phyloP scores from a whole-genome alignment of 371 early-diverging fungal genomes.

The Cladochytrium tenue region DNA sequence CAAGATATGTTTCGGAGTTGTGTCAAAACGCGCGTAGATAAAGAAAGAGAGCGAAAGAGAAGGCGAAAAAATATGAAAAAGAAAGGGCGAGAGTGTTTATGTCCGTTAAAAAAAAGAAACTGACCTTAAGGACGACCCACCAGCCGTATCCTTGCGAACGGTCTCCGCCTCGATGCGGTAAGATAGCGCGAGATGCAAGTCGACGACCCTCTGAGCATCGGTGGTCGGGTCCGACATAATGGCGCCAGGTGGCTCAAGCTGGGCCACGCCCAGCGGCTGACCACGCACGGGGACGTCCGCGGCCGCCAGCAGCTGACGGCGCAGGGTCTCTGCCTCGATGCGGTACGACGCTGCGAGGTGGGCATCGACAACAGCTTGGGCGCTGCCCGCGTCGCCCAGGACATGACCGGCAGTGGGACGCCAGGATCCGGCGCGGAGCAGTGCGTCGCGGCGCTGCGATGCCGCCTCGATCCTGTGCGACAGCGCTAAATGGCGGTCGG shows the following conservation, averaged over 20 bases:
- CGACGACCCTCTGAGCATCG: conserved; percentile 2
- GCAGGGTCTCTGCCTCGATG: conserved; percentile 2
- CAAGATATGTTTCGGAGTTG: too few species aligned
- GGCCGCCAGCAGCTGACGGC: not conserved
- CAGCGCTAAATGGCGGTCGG: too few species aligned
- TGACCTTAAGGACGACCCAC: too few species aligned
- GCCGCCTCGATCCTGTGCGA: too few species aligned
- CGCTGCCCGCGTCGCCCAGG: not conserved
- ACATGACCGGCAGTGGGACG: not conserved
- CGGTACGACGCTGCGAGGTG: conserved; percentile 4
- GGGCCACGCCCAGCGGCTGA: not conserved
- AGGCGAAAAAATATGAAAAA: too few species aligned
- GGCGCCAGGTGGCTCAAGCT: not conserved
- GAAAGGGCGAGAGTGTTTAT: too few species aligned
- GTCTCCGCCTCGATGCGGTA: conserved; percentile 1
- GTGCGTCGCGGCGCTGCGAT: too few species aligned
- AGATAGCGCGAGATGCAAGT: conserved; percentile 5
- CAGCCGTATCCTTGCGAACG: not conserved
- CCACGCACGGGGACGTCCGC: not conserved
- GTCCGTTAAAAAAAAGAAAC: too few species aligned
- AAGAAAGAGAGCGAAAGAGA: too few species aligned
- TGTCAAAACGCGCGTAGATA: too few species aligned
- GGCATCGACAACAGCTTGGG: conserved; percentile 8
- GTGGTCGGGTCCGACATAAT: not conserved
- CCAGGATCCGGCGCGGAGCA: too few species aligned